These are phyloP conservation scores for Eucalyptus erythrocorys DNA, from an alignment of 345 rosid species.

Conservation along the genomic window DNA sequence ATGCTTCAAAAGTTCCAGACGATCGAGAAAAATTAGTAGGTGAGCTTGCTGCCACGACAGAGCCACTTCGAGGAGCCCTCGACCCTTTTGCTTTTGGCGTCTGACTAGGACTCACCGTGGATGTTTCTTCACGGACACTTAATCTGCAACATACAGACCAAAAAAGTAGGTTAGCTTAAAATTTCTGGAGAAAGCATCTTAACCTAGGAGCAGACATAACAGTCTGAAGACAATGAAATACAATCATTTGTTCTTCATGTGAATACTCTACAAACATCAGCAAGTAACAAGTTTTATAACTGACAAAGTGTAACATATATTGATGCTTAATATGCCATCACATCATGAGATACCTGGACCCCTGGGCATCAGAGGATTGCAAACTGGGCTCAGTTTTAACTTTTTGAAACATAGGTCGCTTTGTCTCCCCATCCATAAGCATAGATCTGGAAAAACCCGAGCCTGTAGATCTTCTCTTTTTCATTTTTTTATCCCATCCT, in stretches of 20 bases:
- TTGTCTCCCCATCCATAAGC: constrained; percentile 28
- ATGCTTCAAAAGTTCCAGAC: constrained; percentile 17
- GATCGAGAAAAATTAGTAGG: constrained; percentile 22
- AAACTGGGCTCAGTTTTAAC: constrained; percentile 20
- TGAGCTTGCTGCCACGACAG: constrained; percentile 16
- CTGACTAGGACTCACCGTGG: constrained; percentile 10
- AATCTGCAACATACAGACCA: constrained; percentile 10
- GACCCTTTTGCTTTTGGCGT: constrained; percentile 39
- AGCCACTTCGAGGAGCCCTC: constrained; percentile 31
- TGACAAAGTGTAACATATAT: neutral
- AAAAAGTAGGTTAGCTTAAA: neutral
- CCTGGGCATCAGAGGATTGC: constrained; percentile 23
- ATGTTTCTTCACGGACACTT: constrained; percentile 19
- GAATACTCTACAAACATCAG: neutral
- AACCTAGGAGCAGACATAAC: neutral
- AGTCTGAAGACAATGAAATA: neutral
- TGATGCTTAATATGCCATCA: neutral
- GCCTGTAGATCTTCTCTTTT: constrained; percentile 41
- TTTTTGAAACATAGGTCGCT: constrained; percentile 16
- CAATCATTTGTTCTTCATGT: neutral
- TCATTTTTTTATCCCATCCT: constrained; percentile 52
- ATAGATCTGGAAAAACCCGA: constrained; percentile 22
- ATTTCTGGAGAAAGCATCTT: neutral
- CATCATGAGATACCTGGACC: constrained; percentile 19
- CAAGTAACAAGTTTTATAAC: neutral